phyloP scores from a whole-genome alignment of 78 protist genomes.

The Emiliania huxleyi region DNA sequence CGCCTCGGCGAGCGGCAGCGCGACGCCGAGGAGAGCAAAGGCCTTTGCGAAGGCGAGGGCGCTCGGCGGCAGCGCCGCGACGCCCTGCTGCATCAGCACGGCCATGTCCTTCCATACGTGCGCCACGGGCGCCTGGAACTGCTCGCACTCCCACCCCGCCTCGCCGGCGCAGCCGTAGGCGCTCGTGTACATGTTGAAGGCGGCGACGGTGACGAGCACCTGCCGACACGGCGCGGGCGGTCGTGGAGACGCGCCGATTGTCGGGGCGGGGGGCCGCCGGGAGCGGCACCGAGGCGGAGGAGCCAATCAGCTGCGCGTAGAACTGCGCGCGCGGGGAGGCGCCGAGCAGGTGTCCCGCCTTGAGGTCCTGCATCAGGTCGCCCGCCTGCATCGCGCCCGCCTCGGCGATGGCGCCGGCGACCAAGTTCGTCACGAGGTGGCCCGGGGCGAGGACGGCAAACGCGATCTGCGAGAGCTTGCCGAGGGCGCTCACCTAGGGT shows the following conservation, averaged over 20 bases:
- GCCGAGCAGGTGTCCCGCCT: slow-evolving; percentile 72
- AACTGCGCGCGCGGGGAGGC: slow-evolving; percentile 72
- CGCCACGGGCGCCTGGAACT: slow-evolving; percentile 57
- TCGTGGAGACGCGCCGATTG: too few species aligned
- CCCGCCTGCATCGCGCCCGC: slow-evolving; percentile 71
- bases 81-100: slow-evolving; percentile 11
- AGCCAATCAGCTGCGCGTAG: slow-evolving; percentile 71
- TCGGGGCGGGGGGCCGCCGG: too few species aligned
- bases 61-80: not conserved
- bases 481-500: slow-evolving; percentile 72
- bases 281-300: slow-evolving; percentile 64
- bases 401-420: slow-evolving; percentile 77
- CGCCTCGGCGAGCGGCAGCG: slow-evolving; percentile 62
- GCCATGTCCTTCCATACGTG: slow-evolving; percentile 39
- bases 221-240: too few species aligned
- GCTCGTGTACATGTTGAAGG: slow-evolving; percentile 64
- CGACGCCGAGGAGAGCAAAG: not conserved
- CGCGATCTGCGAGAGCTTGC: slow-evolving; percentile 72
- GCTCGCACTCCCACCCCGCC: too few species aligned
- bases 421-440: slow-evolving; percentile 63
- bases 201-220: slow-evolving; percentile 60
- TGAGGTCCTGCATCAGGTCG: slow-evolving; percentile 80
- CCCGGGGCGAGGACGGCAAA: slow-evolving; percentile 66
- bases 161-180: not conserved
- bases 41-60: not conserved